These are phyloP conservation scores for Pyrenophora seminiperda DNA, from an alignment of 2,329 filamentous ascomycete genomes.

Conservation along the genomic window DNA sequence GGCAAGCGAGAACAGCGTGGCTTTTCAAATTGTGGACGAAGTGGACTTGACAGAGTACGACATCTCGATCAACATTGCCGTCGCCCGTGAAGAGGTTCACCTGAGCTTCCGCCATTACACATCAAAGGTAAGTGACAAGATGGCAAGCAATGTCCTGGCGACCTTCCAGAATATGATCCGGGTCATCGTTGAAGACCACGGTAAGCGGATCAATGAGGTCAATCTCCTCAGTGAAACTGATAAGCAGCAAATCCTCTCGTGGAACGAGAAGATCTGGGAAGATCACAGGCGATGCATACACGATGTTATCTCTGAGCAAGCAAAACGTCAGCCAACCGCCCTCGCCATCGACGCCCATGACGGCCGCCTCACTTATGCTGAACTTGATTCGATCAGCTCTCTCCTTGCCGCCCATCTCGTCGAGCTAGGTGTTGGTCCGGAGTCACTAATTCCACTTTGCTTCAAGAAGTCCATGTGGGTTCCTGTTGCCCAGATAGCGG, in stretches of 20 bases:
- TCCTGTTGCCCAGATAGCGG: background rate
- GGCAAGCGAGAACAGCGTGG: background rate
- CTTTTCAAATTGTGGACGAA: constrained; percentile 1
- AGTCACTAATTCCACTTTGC: background rate
- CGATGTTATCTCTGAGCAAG: background rate
- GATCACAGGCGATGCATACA: background rate
- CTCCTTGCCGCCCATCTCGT: background rate
- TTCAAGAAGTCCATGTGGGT: background rate
- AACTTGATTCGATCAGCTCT: background rate
- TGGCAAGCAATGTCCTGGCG: background rate
- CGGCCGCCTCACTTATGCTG: background rate
- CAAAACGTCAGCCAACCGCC: background rate
- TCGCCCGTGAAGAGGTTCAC: background rate
- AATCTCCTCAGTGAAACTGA: background rate
- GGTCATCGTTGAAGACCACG: background rate
- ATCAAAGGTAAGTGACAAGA: background rate
- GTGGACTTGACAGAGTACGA: constrained; percentile 2
- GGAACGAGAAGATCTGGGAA: constrained; percentile 1
- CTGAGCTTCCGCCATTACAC: constrained; percentile 3
- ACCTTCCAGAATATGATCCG: constrained; percentile 1
- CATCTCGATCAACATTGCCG: constrained; percentile 1
- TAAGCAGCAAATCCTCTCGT: background rate
- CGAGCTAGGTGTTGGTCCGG: background rate
- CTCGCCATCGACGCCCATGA: background rate
- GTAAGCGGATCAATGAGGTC: background rate